Conservation (phyloP, 495 filamentous ascomycete genomes). For the Talaromyces trachyspermus region DNA sequence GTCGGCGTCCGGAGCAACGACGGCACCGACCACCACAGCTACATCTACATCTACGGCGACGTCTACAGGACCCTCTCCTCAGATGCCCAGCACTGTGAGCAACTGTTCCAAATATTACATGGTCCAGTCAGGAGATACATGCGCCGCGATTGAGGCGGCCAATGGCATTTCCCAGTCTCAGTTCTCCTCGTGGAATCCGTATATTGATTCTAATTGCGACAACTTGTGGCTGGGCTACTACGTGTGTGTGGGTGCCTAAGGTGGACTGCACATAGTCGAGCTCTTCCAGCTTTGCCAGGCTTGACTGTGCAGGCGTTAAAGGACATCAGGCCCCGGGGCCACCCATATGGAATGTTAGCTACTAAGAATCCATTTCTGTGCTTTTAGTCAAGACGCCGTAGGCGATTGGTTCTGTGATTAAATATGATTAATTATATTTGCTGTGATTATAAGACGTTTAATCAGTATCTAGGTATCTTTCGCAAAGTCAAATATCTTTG, state of each 20-base stretch:
- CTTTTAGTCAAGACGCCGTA: too few species aligned
- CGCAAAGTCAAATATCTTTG: too few species aligned
- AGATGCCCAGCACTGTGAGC: slow-evolving; percentile 28
- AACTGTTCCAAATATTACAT: slow-evolving; percentile 33
- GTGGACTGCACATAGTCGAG: too few species aligned
- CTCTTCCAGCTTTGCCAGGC: too few species aligned
- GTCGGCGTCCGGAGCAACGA: slow-evolving; percentile 12
- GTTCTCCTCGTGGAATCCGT: slow-evolving; percentile 26
- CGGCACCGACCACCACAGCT: slow-evolving; percentile 9
- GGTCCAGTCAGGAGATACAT: slow-evolving; percentile 27
- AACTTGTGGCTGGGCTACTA: slow-evolving; percentile 20
- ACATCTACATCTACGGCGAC: slow-evolving; percentile 9
- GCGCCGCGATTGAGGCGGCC: slow-evolving; percentile 22
- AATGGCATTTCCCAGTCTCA: slow-evolving; percentile 13
- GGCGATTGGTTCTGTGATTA: too few species aligned
- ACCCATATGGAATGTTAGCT: too few species aligned
- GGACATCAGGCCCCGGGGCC: too few species aligned
- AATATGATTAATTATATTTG: too few species aligned
- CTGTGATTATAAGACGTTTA: too few species aligned
- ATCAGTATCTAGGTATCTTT: too few species aligned
- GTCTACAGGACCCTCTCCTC: slow-evolving; percentile 20
- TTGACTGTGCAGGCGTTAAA: too few species aligned
- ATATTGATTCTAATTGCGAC: slow-evolving; percentile 15
- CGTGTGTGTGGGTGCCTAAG: slow-evolving; percentile 17
- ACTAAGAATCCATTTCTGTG: too few species aligned